These are phyloP conservation scores for Pyrenochaeta sp. DNA, from an alignment of 2,329 filamentous ascomycete species.

Conservation along the genomic window DNA sequence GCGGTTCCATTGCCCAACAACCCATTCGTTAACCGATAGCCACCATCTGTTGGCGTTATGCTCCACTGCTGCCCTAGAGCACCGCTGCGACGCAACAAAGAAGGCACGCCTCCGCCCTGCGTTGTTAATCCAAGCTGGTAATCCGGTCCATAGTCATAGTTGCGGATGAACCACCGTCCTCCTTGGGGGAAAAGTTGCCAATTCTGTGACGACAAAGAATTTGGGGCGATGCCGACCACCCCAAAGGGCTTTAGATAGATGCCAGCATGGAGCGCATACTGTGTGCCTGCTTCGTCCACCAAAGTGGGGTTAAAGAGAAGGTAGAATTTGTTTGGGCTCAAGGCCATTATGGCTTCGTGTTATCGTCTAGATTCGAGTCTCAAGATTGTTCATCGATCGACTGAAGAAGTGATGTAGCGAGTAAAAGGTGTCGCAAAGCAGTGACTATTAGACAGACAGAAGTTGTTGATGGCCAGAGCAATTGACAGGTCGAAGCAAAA, in stretches of 20 bases:
- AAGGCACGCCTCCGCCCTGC: slow-evolving; percentile 3
- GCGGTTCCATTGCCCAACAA: slow-evolving; percentile 5
- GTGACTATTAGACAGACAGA: no score
- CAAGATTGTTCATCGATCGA: no score
- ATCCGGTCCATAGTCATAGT: slow-evolving; percentile 20
- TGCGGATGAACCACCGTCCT: slow-evolving; percentile 31
- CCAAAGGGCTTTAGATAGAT: slow-evolving; percentile 1
- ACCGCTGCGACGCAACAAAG: slow-evolving; percentile 10
- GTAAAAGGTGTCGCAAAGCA: no score
- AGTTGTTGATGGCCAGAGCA: no score
- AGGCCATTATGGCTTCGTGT: not conserved
- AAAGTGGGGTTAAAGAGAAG: slow-evolving; percentile 14
- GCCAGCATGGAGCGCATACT: slow-evolving; percentile 10
- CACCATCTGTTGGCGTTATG: slow-evolving; percentile 7
- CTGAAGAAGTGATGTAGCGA: no score
- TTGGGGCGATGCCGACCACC: slow-evolving; percentile 16
- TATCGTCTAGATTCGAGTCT: no score
- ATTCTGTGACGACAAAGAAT: slow-evolving; percentile 20
- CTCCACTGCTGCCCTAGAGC: slow-evolving; percentile 22
- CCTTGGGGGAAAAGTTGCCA: slow-evolving; percentile 29
- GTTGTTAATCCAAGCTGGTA: slow-evolving; percentile 20
- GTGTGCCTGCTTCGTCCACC: no score
- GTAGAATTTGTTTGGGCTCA: slow-evolving; percentile 17
- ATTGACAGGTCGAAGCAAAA: no score
- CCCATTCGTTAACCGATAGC: slow-evolving; percentile 15